These are phyloP conservation scores for Thraustochytrium aureum DNA, from an alignment of 352 stramenopile genomes.

Conservation along the genomic window DNA sequence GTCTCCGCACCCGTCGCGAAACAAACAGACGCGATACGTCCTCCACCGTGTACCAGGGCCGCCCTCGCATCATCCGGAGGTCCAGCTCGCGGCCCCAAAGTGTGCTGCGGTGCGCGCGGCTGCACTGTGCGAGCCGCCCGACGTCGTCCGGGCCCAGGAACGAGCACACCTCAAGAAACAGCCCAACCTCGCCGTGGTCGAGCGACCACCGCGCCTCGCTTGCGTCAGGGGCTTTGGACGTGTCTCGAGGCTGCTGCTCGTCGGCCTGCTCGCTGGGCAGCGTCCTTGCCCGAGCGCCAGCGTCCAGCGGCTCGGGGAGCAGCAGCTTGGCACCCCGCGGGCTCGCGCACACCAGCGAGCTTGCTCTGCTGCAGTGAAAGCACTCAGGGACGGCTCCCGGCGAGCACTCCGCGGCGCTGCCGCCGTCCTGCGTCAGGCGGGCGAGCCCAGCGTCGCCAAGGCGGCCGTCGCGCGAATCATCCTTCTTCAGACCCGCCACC, in stretches of 20 bases:
- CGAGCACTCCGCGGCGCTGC: no score
- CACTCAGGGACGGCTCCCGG: neutral
- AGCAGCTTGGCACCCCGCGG: no score
- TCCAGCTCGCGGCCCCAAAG: constrained; percentile 31
- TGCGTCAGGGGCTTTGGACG: neutral
- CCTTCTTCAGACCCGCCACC: neutral
- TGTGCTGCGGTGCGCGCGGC: neutral
- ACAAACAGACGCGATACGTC: constrained; percentile 5
- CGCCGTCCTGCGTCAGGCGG: no score
- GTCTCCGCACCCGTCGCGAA: constrained; percentile 5
- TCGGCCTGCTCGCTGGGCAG: neutral
- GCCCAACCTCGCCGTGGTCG: neutral
- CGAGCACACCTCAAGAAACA: neutral
- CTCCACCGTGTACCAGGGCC: neutral
- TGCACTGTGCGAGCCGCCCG: neutral
- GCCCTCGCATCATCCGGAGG: constrained; percentile 3
- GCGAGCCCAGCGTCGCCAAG: neutral
- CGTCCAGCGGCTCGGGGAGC: no score
- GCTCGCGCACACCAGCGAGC: no score
- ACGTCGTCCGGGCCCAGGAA: neutral
- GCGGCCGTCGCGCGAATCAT: constrained; percentile 2
- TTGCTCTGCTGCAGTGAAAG: neutral
- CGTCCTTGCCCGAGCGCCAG: no score
- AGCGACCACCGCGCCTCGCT: neutral
- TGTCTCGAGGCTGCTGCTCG: neutral